Percentiles rank a stretch among this genome's conserved stretches.
Evolutionary conservation across 805 yeast species (phyloP).

Genomic region (Yarrowia bubula): DNA sequence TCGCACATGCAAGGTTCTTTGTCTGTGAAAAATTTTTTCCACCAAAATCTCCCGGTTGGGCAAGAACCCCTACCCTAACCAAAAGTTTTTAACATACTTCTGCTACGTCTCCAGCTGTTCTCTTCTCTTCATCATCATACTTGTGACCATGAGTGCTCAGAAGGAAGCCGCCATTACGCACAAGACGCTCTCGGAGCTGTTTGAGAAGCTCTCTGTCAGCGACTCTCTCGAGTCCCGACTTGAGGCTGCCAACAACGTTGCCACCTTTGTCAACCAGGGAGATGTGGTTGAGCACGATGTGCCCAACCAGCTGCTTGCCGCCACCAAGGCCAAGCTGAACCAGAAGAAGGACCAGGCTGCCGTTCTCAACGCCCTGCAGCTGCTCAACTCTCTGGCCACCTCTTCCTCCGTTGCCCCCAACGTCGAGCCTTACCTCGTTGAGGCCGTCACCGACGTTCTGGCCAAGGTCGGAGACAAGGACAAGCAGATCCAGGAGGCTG

Average conservation of each 20-base stretch:
- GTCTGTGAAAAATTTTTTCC: conserved; percentile 26
- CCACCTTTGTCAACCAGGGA: conserved; percentile 85
- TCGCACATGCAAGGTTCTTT: conserved; percentile 2
- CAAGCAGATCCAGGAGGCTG: conserved; percentile 67
- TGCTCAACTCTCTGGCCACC: conserved; percentile 81
- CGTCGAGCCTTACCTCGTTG: conserved; percentile 93
- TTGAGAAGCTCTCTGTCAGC: conserved; percentile 89
- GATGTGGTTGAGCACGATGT: conserved; percentile 98
- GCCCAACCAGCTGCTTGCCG: conserved; percentile 80
- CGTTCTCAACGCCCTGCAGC: conserved; percentile 77
- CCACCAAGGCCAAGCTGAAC: conserved; percentile 70
- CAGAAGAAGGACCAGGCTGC: conserved; percentile 70
- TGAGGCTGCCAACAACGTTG: conserved; percentile 82
- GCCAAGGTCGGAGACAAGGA: conserved; percentile 89
- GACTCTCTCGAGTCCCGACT: conserved; percentile 70
- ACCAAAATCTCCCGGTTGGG: neutral
- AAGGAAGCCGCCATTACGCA: conserved; percentile 28
- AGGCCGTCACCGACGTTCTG: conserved; percentile 66
- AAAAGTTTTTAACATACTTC: conserved; percentile 23
- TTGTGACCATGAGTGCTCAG: conserved; percentile 28
- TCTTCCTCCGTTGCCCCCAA: conserved; percentile 73
- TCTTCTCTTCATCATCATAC: conserved; percentile 21
- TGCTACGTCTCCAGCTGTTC: conserved; percentile 11
- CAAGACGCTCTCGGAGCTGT: conserved; percentile 57
- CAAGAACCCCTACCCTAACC: neutral